These are phyloP conservation scores for Fagopyrum homotropicum DNA, from an alignment of 148 eudicot genomes.

Conservation along the genomic window DNA sequence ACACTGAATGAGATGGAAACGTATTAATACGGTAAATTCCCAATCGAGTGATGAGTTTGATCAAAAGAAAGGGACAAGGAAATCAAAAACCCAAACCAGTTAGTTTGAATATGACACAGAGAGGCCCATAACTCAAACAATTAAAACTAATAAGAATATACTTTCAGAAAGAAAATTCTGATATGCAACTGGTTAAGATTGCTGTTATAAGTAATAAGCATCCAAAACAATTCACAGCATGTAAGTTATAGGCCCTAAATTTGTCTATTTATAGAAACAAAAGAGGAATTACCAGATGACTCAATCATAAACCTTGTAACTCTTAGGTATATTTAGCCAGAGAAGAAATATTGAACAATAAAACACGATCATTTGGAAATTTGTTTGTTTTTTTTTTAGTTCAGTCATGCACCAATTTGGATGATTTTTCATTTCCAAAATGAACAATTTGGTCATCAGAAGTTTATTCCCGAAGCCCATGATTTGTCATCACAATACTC, in stretches of 20 bases:
- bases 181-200: background rate
- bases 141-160: background rate
- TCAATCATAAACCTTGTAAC: background rate
- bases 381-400: too few species aligned
- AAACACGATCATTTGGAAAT: background rate
- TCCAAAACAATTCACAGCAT: background rate
- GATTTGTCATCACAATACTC: too few species aligned
- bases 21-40: background rate
- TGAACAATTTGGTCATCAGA: too few species aligned
- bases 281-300: background rate
- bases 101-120: background rate
- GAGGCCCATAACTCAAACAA: background rate
- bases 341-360: background rate
- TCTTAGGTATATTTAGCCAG: background rate
- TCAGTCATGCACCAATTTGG: background rate
- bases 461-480: too few species aligned
- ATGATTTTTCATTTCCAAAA: background rate
- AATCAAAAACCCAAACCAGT: background rate
- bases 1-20: constrained; percentile 3
- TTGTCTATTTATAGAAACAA: background rate
- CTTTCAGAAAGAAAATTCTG: background rate
- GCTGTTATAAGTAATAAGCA: background rate
- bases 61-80: background rate
- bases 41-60: background rate
- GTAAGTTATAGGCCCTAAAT: background rate